Percentiles rank a stretch among this genome's conserved stretches.
Conservation (phyloP, 108 stramenopile genomes). For the Pseudonitzschia pungens region DNA sequence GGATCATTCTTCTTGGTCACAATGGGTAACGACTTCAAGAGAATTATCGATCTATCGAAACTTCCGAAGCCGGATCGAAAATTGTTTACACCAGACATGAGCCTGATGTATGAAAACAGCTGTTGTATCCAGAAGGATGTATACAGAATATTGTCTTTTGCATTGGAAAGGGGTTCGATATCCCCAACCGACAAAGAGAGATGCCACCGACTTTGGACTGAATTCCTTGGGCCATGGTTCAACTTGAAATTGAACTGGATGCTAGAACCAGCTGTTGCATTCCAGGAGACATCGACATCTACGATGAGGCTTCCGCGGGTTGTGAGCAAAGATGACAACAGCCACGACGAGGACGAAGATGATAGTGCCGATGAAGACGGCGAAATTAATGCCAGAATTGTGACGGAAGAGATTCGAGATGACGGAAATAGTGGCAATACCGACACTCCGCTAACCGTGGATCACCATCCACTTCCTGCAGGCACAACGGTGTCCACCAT, state of each 20-base stretch:
- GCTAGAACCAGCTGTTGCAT: conserved; percentile 60
- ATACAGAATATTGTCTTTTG: conserved; percentile 79
- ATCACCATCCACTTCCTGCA: conserved; percentile 72
- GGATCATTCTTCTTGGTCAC: conserved; percentile 83
- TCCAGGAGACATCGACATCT: conserved; percentile 31
- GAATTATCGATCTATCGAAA: conserved; percentile 65
- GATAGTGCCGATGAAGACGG: conserved; percentile 32
- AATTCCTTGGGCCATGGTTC: conserved; percentile 87
- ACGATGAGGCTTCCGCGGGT: conserved; percentile 27
- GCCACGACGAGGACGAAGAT: conserved; percentile 50
- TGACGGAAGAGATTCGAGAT: conserved; percentile 41
- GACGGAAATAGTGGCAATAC: conserved; percentile 26
- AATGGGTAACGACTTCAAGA: conserved; percentile 54
- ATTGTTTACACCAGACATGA: conserved; percentile 85
- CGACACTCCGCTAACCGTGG: conserved; percentile 23
- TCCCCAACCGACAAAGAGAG: conserved; percentile 84
- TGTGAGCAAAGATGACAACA: conserved; percentile 51
- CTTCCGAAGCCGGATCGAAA: conserved; percentile 74
- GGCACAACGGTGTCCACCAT: conserved; percentile 72
- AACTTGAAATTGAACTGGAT: conserved; percentile 75
- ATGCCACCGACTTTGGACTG: conserved; percentile 80
- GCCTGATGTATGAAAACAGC: conserved; percentile 66
- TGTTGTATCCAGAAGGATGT: conserved; percentile 80
- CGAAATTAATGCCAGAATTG: conserved; percentile 22
- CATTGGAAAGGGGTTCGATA: conserved; percentile 76